Base-by-base conservation (phyloP, 805 yeast species). In the Yamadazyma nakazawae region DNA sequence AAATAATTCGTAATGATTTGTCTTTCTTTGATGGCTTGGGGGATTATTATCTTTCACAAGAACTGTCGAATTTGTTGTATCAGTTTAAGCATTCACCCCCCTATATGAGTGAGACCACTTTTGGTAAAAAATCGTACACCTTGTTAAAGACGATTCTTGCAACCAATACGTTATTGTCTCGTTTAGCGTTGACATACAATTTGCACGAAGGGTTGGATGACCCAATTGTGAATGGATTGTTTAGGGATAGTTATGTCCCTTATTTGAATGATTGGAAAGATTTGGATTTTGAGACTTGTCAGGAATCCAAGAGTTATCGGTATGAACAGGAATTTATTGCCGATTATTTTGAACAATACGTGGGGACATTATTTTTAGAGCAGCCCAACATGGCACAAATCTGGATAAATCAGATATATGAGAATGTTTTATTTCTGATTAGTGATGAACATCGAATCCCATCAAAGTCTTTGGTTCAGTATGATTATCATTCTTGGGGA, bases 241-340 rank as follows among this genome's bases (percentile, higher is more conserved):
- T 66, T 5, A 44, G 52, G n/a, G 45, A 54, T 6, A 61, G 62
- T 8, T 70, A 66, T 46, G 60, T 68, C 8, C 64, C 70, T 8
- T 50, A 53, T 43, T 49, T 60, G 35, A 42, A 46, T 16, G 40
- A 43, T 2, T 57, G 61, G 49, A 49, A 44, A 25, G 43, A 54
- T 34, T 28, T 50, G 17, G 55, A 49, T 25, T 47, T 47, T 28
- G 45, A 45, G 9, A 42, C 46, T 7, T 44, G 41, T 36, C 47
- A 40, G 43, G 43, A 46, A 17, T 24, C 35, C 5, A 52, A 39
- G 37, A 34, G n/a, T 19, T 52, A 37, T 26, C 49, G 59, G 31
- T 69, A 68, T 48, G 74, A 70, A 52, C 72, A 69, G 44, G 75
- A 70, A 47, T 68, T 69, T 49, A 56, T 70, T 30, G 75, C 68